phyloP scores from a whole-genome alignment of 208 protist genomes.

The Leishmania mexicana region DNA sequence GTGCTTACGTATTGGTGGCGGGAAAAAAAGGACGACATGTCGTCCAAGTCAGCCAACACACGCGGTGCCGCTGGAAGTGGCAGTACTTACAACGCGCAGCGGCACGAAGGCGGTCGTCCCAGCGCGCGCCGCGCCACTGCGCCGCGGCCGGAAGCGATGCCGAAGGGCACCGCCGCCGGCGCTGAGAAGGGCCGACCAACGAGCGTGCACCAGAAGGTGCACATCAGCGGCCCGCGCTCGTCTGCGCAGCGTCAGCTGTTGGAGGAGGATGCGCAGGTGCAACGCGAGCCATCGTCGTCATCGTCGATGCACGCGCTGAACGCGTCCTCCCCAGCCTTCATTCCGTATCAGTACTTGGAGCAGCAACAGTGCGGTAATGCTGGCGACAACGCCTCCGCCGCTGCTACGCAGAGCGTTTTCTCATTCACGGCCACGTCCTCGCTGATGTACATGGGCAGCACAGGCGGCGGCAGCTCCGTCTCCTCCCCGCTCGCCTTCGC shows the following conservation, averaged over 20 bases:
- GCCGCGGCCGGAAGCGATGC: slow-evolving; percentile 1
- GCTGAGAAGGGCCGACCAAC: neutral
- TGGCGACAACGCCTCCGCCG: neutral
- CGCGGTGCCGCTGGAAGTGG: neutral
- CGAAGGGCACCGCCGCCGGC: neutral
- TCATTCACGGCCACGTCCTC: slow-evolving; percentile 17
- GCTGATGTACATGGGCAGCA: slow-evolving; percentile 11
- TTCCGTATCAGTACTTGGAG: slow-evolving; percentile 15
- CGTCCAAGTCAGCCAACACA: neutral
- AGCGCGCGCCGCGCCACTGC: neutral
- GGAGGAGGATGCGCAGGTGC: neutral
- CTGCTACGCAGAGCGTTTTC: neutral
- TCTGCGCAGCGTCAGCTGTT: neutral
- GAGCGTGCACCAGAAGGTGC: neutral
- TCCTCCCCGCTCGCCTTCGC: slow-evolving; percentile 22
- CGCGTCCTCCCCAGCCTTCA: slow-evolving; percentile 23
- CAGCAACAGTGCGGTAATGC: slow-evolving; percentile 3
- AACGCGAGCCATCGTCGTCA: neutral
- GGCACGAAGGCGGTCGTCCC: neutral
- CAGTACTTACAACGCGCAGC: neutral
- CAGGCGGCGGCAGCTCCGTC: slow-evolving; percentile 8
- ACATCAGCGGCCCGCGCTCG: neutral
- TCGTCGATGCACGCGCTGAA: slow-evolving; percentile 11
- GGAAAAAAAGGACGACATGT: neutral
- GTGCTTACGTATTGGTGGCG: neutral